Evolutionary conservation across 208 protist species (phyloP).

Genomic region (Acanthamoeba polyphaga): DNA sequence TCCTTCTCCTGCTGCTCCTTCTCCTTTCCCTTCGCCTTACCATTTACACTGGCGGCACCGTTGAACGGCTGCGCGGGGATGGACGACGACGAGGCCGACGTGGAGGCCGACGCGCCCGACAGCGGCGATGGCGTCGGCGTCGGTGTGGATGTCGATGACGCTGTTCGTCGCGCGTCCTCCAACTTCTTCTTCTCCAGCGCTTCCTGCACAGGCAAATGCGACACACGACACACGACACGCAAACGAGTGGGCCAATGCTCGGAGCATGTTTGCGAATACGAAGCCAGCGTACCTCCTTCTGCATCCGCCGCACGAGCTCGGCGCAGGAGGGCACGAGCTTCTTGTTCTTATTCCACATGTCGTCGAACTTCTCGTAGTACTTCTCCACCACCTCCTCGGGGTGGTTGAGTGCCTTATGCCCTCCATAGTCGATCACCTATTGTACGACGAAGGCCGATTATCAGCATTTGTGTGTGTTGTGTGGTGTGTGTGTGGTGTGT

Average conservation of each 20-base stretch:
- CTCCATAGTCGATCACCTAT: conserved; percentile 65
- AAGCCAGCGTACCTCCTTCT: not conserved
- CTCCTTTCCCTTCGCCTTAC: not conserved
- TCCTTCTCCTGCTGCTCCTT: not conserved
- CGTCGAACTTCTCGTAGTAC: conserved; percentile 73
- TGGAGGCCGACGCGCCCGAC: not conserved
- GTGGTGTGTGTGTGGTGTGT: too few species aligned
- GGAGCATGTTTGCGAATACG: not conserved
- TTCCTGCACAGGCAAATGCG: not conserved
- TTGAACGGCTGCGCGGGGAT: not conserved
- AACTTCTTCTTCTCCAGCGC: conserved; percentile 1
- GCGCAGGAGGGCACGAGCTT: conserved; percentile 9
- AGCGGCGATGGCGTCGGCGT: not conserved
- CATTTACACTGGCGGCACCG: not conserved
- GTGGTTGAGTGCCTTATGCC: conserved; percentile 21
- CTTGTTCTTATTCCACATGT: conserved; percentile 73
- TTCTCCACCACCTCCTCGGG: conserved; percentile 29
- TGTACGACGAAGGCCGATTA: not conserved
- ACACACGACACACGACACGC: not conserved
- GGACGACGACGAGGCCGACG: too few species aligned
- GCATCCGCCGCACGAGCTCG: conserved; percentile 22
- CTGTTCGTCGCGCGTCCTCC: conserved; percentile 1
- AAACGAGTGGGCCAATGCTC: not conserved
- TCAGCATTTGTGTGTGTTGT: too few species aligned
- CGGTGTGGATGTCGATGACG: too few species aligned